Evolutionary conservation across 139 green algal species (phyloP).

Genomic region (Coelastrella sp.): DNA sequence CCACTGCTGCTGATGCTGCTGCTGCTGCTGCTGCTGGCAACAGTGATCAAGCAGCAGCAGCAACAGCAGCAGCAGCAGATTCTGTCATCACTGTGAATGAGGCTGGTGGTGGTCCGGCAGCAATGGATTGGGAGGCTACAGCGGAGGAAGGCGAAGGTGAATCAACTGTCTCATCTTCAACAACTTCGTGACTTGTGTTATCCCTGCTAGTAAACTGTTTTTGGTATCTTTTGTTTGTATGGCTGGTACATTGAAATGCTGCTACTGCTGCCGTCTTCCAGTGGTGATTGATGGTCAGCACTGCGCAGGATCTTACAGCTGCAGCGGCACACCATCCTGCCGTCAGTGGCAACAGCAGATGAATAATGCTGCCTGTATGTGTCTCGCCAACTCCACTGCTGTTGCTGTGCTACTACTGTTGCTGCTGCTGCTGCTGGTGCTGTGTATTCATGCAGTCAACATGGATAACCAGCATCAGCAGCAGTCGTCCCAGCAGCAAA

Average conservation of each 20-base stretch:
- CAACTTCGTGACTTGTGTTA: too few species aligned
- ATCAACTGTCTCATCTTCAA: too few species aligned
- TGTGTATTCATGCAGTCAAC: not conserved
- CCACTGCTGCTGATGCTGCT: not conserved
- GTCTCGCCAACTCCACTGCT: not conserved
- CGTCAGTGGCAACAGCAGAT: too few species aligned
- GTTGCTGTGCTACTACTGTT: too few species aligned
- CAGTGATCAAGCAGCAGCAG: not conserved
- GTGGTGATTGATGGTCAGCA: too few species aligned
- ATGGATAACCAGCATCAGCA: not conserved
- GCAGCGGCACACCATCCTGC: too few species aligned
- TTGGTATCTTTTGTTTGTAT: too few species aligned
- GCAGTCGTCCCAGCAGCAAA: not conserved
- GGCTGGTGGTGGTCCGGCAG: conserved; percentile 24
- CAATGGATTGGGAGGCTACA: conserved; percentile 29
- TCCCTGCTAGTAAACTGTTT: too few species aligned
- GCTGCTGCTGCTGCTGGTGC: not conserved
- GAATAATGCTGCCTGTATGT: not conserved
- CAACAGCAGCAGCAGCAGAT: conserved; percentile 10
- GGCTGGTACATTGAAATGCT: too few species aligned
- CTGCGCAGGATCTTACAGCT: too few species aligned
- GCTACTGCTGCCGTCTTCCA: too few species aligned
- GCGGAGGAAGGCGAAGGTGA: not conserved
- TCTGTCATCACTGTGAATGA: conserved; percentile 1
- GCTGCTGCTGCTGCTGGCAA: conserved; percentile 20